Conservation (phyloP, 2,329 filamentous ascomycete species). For the Akanthomyces dipterigenus region DNA sequence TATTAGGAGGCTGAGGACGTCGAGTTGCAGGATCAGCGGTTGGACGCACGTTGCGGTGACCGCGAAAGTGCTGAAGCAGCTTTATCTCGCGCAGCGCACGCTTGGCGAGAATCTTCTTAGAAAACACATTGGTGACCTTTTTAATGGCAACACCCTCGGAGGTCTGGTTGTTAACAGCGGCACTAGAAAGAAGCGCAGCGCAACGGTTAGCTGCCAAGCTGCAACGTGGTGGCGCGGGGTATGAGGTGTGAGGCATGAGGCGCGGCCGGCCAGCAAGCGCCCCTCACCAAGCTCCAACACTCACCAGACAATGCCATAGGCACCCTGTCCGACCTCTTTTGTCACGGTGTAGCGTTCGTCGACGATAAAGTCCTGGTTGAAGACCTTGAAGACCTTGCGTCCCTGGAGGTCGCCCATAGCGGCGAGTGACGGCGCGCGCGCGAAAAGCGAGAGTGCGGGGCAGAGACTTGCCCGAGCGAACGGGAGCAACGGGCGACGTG, state of each 20-base stretch:
- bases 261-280: neutral
- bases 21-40: neutral
- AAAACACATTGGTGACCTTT: slow-evolving; percentile 99
- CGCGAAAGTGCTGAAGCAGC: slow-evolving; percentile 93
- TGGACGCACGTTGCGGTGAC: slow-evolving; percentile 68
- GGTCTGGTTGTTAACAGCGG: slow-evolving; percentile 84
- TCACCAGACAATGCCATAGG: slow-evolving; percentile 98
- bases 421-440: slow-evolving; percentile 9
- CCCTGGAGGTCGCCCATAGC: slow-evolving; percentile 35
- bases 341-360: slow-evolving; percentile 98
- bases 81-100: slow-evolving; percentile 97
- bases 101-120: slow-evolving; percentile 99
- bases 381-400: slow-evolving; percentile 97
- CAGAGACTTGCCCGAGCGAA: neutral
- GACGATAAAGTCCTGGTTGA: slow-evolving; percentile 98
- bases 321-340: slow-evolving; percentile 96
- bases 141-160: slow-evolving; percentile 96
- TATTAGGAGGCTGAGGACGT: slow-evolving; percentile 31
- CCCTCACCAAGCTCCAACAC: slow-evolving; percentile 16
- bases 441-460: slow-evolving; percentile 5
- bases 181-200: slow-evolving; percentile 46
- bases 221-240: slow-evolving; percentile 14
- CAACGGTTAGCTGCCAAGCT: neutral
- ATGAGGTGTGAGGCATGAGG: neutral
- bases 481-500: neutral